These are phyloP conservation scores for Clonostachys rhizophaga DNA, from an alignment of 2,329 filamentous ascomycete genomes.

Conservation along the genomic window DNA sequence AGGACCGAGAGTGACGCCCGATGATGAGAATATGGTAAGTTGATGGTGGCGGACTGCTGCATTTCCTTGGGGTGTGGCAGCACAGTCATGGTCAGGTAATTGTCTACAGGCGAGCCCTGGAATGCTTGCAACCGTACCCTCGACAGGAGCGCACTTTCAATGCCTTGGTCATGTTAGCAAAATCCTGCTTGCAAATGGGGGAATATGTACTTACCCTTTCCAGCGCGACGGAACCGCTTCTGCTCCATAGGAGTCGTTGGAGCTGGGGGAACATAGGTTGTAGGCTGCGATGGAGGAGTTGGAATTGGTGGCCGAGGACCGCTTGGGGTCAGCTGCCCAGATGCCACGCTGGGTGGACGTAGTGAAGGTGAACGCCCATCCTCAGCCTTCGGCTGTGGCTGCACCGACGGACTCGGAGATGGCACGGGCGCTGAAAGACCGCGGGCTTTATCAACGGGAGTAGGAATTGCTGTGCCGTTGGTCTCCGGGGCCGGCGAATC, in stretches of 20 bases:
- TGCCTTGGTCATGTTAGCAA: constrained; percentile 28
- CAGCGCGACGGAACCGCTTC: constrained; percentile 28
- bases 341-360: constrained; percentile 7
- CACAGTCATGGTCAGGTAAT: constrained; percentile 50
- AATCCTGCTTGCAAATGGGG: not conserved
- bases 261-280: constrained; percentile 16
- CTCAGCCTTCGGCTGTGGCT: constrained; percentile 2
- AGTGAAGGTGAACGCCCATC: constrained; percentile 8
- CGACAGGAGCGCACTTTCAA: constrained; percentile 60
- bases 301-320: not conserved
- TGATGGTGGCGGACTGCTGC: constrained; percentile 69
- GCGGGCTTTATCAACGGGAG: constrained; percentile 26
- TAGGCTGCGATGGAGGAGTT: constrained; percentile 6
- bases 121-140: constrained; percentile 53
- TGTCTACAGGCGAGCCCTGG: not conserved
- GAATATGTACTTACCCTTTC: constrained; percentile 30
- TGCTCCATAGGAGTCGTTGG: constrained; percentile 25
- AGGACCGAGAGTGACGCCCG: constrained; percentile 68
- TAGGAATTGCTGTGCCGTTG: not conserved
- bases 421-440: constrained; percentile 4
- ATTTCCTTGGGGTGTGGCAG: constrained; percentile 60
- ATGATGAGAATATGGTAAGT: constrained; percentile 61
- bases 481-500: constrained; percentile 8
- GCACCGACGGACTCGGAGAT: not conserved
- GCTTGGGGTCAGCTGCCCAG: constrained; percentile 1